A percentile compares a stretch with the other conserved stretches of the same genome.
phyloP scores from a whole-genome alignment of 139 green algal species.

The Chlamydomonas schloesseri region DNA sequence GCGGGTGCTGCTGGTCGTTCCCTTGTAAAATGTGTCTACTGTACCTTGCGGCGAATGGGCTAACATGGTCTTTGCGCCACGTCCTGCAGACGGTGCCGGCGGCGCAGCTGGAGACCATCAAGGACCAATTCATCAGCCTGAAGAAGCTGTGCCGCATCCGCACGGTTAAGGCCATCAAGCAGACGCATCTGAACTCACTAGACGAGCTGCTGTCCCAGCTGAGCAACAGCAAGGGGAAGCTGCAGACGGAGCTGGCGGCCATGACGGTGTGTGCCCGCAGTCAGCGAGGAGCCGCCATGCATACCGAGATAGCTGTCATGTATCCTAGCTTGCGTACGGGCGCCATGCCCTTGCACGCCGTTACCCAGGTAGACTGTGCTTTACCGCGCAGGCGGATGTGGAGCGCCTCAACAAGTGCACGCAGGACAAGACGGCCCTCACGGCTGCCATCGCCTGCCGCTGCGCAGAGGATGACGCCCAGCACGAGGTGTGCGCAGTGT shows the following conservation, averaged over 20 bases:
- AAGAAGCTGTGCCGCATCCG: slow-evolving; percentile 75
- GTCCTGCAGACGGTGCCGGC: slow-evolving; percentile 22
- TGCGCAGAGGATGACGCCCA: slow-evolving; percentile 15
- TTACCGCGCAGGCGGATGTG: not conserved
- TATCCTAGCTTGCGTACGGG: too few species aligned
- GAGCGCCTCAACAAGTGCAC: not conserved
- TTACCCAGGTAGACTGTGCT: too few species aligned
- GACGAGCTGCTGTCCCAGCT: slow-evolving; percentile 48
- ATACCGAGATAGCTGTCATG: too few species aligned
- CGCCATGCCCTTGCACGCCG: too few species aligned
- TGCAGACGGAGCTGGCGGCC: not conserved
- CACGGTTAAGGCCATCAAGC: slow-evolving; percentile 71
- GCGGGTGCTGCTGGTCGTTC: too few species aligned
- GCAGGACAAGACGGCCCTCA: not conserved
- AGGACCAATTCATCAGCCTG: slow-evolving; percentile 64
- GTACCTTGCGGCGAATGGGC: too few species aligned
- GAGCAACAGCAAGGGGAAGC: slow-evolving; percentile 10
- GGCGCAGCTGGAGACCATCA: slow-evolving; percentile 67
- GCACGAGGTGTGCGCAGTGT: not conserved
- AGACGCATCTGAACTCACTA: slow-evolving; percentile 52
- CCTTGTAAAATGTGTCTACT: too few species aligned
- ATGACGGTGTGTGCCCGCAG: slow-evolving; percentile 12
- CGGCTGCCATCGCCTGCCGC: not conserved
- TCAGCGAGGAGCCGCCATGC: too few species aligned
- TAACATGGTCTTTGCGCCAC: too few species aligned